Conservation (phyloP, 2,329 filamentous ascomycete species). For the Neopestalotiopsis rosae region DNA sequence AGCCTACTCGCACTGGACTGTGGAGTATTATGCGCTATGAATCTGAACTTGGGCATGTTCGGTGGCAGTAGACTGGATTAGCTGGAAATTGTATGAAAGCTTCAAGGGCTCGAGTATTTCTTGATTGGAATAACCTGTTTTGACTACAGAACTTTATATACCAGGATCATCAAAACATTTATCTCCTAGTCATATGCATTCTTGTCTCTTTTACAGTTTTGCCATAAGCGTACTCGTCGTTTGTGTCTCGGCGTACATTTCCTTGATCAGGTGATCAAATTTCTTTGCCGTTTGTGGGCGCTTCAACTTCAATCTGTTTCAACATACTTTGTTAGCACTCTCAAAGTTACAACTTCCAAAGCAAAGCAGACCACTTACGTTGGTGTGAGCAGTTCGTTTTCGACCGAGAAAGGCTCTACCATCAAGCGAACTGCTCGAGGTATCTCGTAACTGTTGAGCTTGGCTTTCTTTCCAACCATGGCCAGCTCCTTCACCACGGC, state of each 20-base stretch:
- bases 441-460: constrained; percentile 2
- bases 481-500: neutral
- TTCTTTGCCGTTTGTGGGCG: neutral
- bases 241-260: constrained; percentile 6
- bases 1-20: too few relatives aligned
- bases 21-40: too few relatives aligned
- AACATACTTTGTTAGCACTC: neutral
- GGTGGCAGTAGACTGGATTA: too few relatives aligned
- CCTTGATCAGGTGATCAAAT: neutral
- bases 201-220: neutral
- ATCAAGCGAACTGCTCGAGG: neutral
- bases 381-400: neutral
- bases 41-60: too few relatives aligned
- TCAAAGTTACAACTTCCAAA: neutral
- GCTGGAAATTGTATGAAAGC: too few relatives aligned
- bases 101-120: too few relatives aligned
- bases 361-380: neutral
- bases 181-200: too few relatives aligned
- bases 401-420: neutral
- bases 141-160: too few relatives aligned
- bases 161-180: too few relatives aligned
- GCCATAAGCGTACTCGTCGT: neutral
- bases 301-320: neutral
- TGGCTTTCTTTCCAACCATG: neutral
- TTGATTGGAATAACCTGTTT: too few relatives aligned